A percentile compares a stretch with the other conserved stretches of the same genome.
phyloP scores from a whole-genome alignment of 2,329 filamentous ascomycete species.

The Ceratocystis smalleyi region DNA sequence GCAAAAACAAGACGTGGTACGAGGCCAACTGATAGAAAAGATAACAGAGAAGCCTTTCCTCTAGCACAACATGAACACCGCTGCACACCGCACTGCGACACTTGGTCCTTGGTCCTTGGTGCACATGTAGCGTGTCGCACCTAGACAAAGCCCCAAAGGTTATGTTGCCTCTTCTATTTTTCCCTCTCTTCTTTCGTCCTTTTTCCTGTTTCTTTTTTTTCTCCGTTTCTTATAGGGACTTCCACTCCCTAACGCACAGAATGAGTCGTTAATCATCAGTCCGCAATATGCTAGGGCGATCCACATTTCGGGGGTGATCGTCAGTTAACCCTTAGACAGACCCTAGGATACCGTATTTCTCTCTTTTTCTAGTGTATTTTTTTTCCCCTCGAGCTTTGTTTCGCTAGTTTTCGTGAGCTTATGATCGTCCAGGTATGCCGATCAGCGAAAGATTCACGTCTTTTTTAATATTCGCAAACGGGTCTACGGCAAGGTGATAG shows the following conservation, averaged over 20 bases:
- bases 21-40: neutral
- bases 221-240: slow-evolving; percentile 4
- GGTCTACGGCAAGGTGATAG: neutral
- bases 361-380: neutral
- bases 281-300: neutral
- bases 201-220: slow-evolving; percentile 3
- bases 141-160: neutral
- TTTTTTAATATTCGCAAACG: neutral
- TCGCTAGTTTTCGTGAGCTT: neutral
- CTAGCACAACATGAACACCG: neutral
- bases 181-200: neutral
- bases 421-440: neutral
- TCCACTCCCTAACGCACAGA: neutral
- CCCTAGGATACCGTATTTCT: neutral
- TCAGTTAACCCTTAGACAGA: neutral
- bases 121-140: too few relatives aligned
- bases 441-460: neutral
- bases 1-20: neutral
- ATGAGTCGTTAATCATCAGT: neutral
- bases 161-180: neutral
- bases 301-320: neutral
- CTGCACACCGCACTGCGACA: neutral
- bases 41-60: neutral
- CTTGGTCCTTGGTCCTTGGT: too few relatives aligned
- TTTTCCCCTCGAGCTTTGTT: neutral